These are phyloP conservation scores for Termitomyces sp. DNA, from an alignment of 768 basidiomycete genomes.

Conservation along the genomic window DNA sequence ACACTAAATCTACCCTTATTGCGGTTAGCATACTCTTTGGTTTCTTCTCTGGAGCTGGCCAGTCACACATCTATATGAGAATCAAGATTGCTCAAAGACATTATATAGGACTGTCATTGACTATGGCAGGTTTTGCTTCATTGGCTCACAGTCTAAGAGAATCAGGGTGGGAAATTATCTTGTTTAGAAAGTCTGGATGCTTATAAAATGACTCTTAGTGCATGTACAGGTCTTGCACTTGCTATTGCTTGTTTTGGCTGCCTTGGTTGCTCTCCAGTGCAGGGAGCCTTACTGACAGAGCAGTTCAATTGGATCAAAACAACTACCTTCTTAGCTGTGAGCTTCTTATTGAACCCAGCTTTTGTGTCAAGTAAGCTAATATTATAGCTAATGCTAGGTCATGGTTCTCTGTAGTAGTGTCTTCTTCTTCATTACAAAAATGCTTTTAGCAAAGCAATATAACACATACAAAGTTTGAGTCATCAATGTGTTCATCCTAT, in stretches of 20 bases:
- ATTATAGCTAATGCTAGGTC: too few relatives aligned
- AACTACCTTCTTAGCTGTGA: slow-evolving; percentile 20
- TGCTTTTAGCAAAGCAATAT: too few relatives aligned
- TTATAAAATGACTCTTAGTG: slow-evolving; percentile 15
- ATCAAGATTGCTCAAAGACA: background rate
- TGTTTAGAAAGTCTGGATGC: background rate
- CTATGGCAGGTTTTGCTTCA: slow-evolving; percentile 18
- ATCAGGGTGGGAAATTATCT: slow-evolving; percentile 22
- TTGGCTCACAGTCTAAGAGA: slow-evolving; percentile 25
- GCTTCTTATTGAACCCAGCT: too few relatives aligned
- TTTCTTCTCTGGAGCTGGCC: background rate
- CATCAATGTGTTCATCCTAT: too few relatives aligned
- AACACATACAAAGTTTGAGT: too few relatives aligned
- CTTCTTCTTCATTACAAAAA: too few relatives aligned
- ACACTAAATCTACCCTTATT: background rate
- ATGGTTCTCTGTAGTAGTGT: too few relatives aligned
- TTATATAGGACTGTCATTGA: slow-evolving; percentile 26
- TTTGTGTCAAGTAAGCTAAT: too few relatives aligned
- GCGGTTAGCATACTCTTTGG: background rate
- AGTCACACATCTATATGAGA: background rate
- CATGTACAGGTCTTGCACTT: slow-evolving; percentile 28
- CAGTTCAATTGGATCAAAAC: slow-evolving; percentile 25
- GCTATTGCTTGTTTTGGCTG: slow-evolving; percentile 24
- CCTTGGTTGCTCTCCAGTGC: slow-evolving; percentile 28
- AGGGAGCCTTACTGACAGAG: slow-evolving; percentile 26